Evolutionary conservation across 2,329 filamentous ascomycete species (phyloP).

Genomic region (Graphilbum fragrans): DNA sequence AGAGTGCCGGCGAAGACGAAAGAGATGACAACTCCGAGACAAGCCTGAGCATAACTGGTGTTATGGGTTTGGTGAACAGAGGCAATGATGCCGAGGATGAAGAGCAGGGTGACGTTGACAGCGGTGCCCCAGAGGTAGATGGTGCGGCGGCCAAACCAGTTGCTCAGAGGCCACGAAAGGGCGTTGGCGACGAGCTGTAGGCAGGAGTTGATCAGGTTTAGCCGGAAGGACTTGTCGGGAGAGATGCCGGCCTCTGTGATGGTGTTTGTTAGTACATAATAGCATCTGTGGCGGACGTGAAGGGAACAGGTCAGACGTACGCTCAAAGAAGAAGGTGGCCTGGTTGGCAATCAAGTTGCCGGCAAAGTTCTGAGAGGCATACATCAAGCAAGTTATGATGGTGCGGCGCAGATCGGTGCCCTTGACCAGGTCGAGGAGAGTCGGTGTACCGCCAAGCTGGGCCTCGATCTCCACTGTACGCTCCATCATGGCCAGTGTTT

Average conservation of each 20-base stretch:
- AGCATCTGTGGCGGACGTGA: conserved; percentile 23
- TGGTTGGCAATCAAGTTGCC: conserved; percentile 53
- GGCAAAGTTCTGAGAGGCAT: conserved; percentile 47
- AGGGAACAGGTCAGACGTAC: conserved; percentile 18
- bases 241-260: conserved; percentile 45
- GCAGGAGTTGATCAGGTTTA: conserved; percentile 52
- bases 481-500: conserved; percentile 43
- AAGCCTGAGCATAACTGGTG: conserved; percentile 14
- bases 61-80: conserved; percentile 27
- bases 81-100: conserved; percentile 11
- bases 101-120: conserved; percentile 8
- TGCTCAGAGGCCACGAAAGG: conserved; percentile 55
- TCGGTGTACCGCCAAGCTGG: conserved; percentile 28
- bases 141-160: conserved; percentile 14
- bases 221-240: conserved; percentile 41
- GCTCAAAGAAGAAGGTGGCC: conserved; percentile 47
- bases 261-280: conserved; percentile 9
- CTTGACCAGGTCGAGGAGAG: conserved; percentile 37
- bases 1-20: conserved; percentile 44
- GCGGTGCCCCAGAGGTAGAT: conserved; percentile 10
- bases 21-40: conserved; percentile 8
- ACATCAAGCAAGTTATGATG: conserved; percentile 42
- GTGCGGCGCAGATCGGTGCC: conserved; percentile 42
- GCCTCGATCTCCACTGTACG: conserved; percentile 43
- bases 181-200: conserved; percentile 52